phyloP scores from a whole-genome alignment of 148 eudicot genomes.

The Rhododendron ovatum region DNA sequence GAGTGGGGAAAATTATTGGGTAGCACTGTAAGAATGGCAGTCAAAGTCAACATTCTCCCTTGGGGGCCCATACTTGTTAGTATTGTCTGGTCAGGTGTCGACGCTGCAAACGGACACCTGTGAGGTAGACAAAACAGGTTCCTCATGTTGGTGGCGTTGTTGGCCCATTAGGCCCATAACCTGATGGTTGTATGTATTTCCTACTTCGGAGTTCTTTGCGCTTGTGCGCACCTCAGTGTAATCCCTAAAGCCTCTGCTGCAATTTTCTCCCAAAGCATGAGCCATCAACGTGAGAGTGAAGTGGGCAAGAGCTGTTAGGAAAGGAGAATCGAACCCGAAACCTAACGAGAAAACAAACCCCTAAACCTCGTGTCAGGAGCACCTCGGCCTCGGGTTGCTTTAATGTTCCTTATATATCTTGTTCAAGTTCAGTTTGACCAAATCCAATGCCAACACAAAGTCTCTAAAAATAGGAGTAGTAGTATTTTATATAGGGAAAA shows the following conservation, averaged over 20 bases:
- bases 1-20: conserved; percentile 33
- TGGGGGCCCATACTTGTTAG: conserved; percentile 26
- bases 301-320: neutral
- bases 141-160: neutral
- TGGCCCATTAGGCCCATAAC: neutral
- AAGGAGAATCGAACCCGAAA: too few relatives aligned
- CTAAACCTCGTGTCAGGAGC: too few relatives aligned
- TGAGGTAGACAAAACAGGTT: conserved; percentile 16
- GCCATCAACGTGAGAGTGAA: neutral
- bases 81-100: neutral
- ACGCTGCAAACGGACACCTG: conserved; percentile 23
- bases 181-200: neutral
- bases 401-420: too few relatives aligned
- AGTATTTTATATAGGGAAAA: too few relatives aligned
- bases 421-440: neutral
- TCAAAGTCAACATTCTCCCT: conserved; percentile 22
- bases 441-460: too few relatives aligned
- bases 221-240: too few relatives aligned
- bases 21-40: neutral
- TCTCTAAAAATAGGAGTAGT: too few relatives aligned
- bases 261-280: too few relatives aligned
- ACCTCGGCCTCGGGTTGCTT: too few relatives aligned
- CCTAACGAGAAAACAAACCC: too few relatives aligned
- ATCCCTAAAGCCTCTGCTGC: too few relatives aligned
- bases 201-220: too few relatives aligned